Evolutionary conservation across 2,329 filamentous ascomycete genomes (phyloP), one percentile per base, ranked within the genome.

Genomic region (Endoconidiophora laricicola): DNA sequence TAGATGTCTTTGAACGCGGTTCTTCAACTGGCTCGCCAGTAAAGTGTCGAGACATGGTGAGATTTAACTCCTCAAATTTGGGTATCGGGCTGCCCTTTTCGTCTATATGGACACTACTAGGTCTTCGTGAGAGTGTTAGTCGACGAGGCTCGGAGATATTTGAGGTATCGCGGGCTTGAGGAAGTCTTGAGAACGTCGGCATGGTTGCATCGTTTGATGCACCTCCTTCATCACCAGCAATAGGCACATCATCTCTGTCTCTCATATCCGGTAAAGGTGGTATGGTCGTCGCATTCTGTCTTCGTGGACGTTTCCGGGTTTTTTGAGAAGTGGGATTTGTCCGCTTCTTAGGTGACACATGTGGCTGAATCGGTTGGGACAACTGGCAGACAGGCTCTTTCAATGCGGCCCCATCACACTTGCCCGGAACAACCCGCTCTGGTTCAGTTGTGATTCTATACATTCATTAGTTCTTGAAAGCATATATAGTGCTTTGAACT

Each of bases 11-110:
- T 33, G 29, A 12, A 3, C 29, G 7, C 29, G 29, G 29, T 33
- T 9, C 7, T 12, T 33, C 29, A 9, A 33, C 7, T 33, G 29
- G 12, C 29, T 33, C 29, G 29, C 29, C 29, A 12, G 29, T 33
- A 33, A 33, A 33, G 29, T 33, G 29, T 6, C 29, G 29, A 33
- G 29, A 24, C 38, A 6, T n/a, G 9, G 44, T 22, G 22, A 26
- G 14, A 46, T 24, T 5, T 23, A 33, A 14, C 12, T 26, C 23
- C n/a, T 33, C 20, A 39, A 43, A 39, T 16, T 44, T 18, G 9
- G 48, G 39, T 6, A 53, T 50, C 36, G 52, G 52, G 24, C 52
- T 53, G 12, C 52, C 52, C 12, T 47, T 46, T 33, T 53, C 52
- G 29, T 49, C 48, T 10, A 53, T 41, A 3, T 37, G 16, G 6